Evolutionary conservation across 306 rosid genomes (phyloP).

Genomic region (Lupinus albus): DNA sequence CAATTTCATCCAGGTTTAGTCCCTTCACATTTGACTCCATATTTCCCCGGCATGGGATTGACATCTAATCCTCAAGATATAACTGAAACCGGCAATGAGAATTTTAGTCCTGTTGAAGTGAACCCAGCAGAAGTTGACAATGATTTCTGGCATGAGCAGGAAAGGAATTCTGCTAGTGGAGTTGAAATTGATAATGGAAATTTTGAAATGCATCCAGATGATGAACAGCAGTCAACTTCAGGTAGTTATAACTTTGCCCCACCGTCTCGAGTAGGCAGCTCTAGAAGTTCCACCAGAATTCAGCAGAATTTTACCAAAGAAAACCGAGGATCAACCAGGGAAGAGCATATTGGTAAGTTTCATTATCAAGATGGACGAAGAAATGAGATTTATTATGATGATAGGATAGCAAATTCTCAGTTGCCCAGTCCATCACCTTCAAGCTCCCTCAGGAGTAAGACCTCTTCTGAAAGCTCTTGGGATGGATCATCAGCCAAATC

Average conservation of each 20-base stretch:
- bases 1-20: slow-evolving; percentile 79
- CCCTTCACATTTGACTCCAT: slow-evolving; percentile 67
- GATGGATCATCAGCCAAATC: slow-evolving; percentile 78
- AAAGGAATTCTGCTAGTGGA: slow-evolving; percentile 67
- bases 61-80: slow-evolving; percentile 64
- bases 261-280: slow-evolving; percentile 50
- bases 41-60: slow-evolving; percentile 72
- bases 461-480: slow-evolving; percentile 87
- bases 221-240: slow-evolving; percentile 79
- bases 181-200: slow-evolving; percentile 73
- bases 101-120: slow-evolving; percentile 61
- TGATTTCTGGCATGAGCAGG: slow-evolving; percentile 92
- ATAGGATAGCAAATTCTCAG: slow-evolving; percentile 61
- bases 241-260: slow-evolving; percentile 61
- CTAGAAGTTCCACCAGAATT: slow-evolving; percentile 52
- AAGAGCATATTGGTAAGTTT: slow-evolving; percentile 57
- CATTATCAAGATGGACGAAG: slow-evolving; percentile 70
- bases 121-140: slow-evolving; percentile 59
- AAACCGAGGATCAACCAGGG: slow-evolving; percentile 53
- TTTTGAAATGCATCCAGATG: slow-evolving; percentile 73
- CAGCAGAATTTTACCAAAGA: slow-evolving; percentile 67
- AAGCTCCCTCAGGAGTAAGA: slow-evolving; percentile 66
- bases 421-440: slow-evolving; percentile 51
- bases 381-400: slow-evolving; percentile 72
- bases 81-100: slow-evolving; percentile 58